These are phyloP conservation scores for Neurospora sp. DNA, from an alignment of 495 filamentous ascomycete species.

Conservation along the genomic window DNA sequence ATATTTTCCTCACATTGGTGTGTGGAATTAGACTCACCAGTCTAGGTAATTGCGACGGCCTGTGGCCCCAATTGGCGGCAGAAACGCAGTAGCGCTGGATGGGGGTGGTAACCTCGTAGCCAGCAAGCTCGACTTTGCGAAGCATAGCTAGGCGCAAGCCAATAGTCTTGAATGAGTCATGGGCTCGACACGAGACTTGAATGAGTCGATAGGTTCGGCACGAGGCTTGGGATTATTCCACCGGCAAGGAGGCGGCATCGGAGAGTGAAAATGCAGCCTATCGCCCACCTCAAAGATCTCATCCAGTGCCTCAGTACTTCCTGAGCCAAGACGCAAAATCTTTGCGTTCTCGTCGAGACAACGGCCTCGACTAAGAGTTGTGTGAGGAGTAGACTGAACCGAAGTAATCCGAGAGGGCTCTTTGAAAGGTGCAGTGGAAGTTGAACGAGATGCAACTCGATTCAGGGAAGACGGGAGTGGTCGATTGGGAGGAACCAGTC, in stretches of 20 bases:
- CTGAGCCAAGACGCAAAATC: slow-evolving; percentile 70
- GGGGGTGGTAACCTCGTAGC: not conserved
- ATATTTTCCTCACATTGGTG: not conserved
- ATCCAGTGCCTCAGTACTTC: slow-evolving; percentile 24
- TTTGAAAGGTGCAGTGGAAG: not conserved
- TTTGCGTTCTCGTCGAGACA: slow-evolving; percentile 53
- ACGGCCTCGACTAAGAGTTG: slow-evolving; percentile 21
- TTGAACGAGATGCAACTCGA: not conserved
- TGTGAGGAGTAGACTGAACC: not conserved
- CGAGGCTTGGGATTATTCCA: not conserved
- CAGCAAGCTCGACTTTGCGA: not conserved
- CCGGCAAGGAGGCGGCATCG: not conserved
- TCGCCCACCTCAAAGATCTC: not conserved
- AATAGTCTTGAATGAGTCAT: not conserved
- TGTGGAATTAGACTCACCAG: not conserved
- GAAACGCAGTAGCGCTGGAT: not conserved
- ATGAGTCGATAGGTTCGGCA: not conserved
- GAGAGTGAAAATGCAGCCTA: not conserved
- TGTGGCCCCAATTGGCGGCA: not conserved
- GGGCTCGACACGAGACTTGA: not conserved
- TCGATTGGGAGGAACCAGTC: not conserved
- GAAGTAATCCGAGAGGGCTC: not conserved
- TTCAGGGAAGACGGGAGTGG: not conserved
- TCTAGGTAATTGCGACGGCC: not conserved
- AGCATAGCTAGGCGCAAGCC: not conserved